phyloP scores from a whole-genome alignment of 768 basidiomycete species.

The Xerocomus potaroensis region DNA sequence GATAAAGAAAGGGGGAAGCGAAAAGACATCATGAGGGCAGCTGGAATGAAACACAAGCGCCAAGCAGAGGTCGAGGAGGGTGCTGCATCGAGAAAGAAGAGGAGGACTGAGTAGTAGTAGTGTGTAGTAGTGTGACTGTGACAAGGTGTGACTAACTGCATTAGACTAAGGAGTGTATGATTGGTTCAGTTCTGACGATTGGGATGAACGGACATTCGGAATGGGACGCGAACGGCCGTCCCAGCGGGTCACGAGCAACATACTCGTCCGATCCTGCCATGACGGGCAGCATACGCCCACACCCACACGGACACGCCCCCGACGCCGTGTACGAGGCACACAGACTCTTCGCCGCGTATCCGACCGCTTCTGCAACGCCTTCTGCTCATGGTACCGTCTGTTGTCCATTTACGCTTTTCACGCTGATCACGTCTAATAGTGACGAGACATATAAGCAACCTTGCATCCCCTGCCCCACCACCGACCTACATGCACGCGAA shows the following conservation, averaged over 20 bases:
- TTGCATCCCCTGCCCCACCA: conserved; percentile 55
- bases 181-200: conserved; percentile 4
- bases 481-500: conserved; percentile 61
- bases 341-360: conserved; percentile 60
- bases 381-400: conserved; percentile 58
- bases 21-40: conserved; percentile 69
- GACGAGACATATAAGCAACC: conserved; percentile 57
- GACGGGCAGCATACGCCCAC: conserved; percentile 1
- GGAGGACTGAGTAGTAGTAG: conserved; percentile 35
- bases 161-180: background rate
- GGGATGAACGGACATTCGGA: conserved; percentile 25
- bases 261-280: conserved; percentile 10
- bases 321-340: conserved; percentile 68
- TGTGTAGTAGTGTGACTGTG: conserved; percentile 13
- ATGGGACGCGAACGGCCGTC: conserved; percentile 24
- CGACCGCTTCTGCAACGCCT: conserved; percentile 74
- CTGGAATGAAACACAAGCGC: conserved; percentile 69
- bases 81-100: conserved; percentile 44
- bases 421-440: conserved; percentile 41
- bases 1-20: conserved; percentile 75
- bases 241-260: conserved; percentile 7
- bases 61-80: conserved; percentile 60
- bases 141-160: conserved; percentile 14
- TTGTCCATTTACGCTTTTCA: background rate
- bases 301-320: conserved; percentile 22